Base-by-base conservation (phyloP, 2,329 filamentous ascomycete genomes). In the Xylaria sp. region DNA sequence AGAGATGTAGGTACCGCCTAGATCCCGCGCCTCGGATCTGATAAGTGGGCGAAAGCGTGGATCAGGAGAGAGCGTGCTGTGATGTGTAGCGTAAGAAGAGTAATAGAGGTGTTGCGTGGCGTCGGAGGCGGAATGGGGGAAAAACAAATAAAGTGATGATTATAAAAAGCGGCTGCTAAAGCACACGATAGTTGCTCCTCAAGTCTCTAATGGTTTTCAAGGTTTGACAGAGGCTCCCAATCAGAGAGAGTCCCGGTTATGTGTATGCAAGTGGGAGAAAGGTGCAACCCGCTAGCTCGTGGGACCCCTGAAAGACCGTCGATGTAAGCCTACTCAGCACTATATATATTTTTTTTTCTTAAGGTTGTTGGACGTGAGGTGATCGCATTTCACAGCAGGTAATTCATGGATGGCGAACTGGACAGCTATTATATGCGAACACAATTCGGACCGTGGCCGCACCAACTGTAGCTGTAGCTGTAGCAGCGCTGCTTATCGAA, bases 251-350 rank as follows among this genome's bases (percentile, higher is more conserved):
- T 40, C 2, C 15, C 15, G 6, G 14, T n/a, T n/a, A n/a, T 31
- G 42, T 23, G 19, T 3, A 14, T 45, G 21, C 42, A 25, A 25
- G 15, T 9, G 15, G 21, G 12, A 19, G 21, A 15, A 23, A 23
- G 25, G 38, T 25, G 31, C 31, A n/a, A 23, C 40, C 15, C 49
- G 19, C 28, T 35, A 25, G 45, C 43, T 54, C 37, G 35, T 19
- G 37, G 35, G 64, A 63, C 64, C 64, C 64, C 61, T 66, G 64
- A 65, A 62, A 61, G 64, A 66, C 64, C 50, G 64, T 66, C 38
- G 15, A 55, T 62, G n/a, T 66, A 64, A 61, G 47, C n/a, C n/a
- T n/a, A n/a, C n/a, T n/a, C n/a, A 14, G 31, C 49, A 37, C 37
- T 45, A 31, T 42, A 31, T n/a, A 51, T 9, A 5, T 31, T 31